Evolutionary conservation across 257 asterid genomes (phyloP).

Genomic region (Euphrasia confusa): DNA sequence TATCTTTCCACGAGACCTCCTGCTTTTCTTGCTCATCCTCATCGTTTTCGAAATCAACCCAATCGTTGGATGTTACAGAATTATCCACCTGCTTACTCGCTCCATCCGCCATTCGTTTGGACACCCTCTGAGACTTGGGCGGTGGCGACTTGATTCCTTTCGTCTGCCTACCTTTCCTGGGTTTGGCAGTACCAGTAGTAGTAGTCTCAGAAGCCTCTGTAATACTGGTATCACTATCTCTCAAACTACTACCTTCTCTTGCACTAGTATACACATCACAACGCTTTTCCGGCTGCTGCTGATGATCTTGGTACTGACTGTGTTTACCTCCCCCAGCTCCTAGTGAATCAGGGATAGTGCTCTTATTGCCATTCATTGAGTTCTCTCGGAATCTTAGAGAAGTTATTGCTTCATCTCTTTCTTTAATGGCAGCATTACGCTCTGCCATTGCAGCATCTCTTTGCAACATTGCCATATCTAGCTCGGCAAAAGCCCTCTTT

Average conservation of each 20-base stretch:
- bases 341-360: conserved; percentile 42
- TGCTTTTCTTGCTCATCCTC: conserved; percentile 51
- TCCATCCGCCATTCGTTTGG: conserved; percentile 51
- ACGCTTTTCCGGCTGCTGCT: conserved; percentile 32
- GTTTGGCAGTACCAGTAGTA: conserved; percentile 24
- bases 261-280: conserved; percentile 38
- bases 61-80: conserved; percentile 36
- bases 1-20: conserved; percentile 71
- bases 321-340: conserved; percentile 42
- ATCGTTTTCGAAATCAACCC: conserved; percentile 42
- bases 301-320: conserved; percentile 32
- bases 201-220: conserved; percentile 42
- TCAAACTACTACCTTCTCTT: conserved; percentile 26
- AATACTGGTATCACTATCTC: conserved; percentile 29
- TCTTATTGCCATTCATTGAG: conserved; percentile 41
- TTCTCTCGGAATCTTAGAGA: conserved; percentile 51
- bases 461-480: conserved; percentile 90
- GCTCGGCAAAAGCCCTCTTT: conserved; percentile 81
- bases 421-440: conserved; percentile 70
- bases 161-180: conserved; percentile 50
- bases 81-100: conserved; percentile 35
- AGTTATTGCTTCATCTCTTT: conserved; percentile 68
- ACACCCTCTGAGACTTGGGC: conserved; percentile 36
- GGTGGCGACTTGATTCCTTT: conserved; percentile 39
- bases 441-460: conserved; percentile 91